Evolutionary conservation across 2,329 filamentous ascomycete species (phyloP), one percentile per base, ranked within the genome.

Genomic region (Penicillium sp.): DNA sequence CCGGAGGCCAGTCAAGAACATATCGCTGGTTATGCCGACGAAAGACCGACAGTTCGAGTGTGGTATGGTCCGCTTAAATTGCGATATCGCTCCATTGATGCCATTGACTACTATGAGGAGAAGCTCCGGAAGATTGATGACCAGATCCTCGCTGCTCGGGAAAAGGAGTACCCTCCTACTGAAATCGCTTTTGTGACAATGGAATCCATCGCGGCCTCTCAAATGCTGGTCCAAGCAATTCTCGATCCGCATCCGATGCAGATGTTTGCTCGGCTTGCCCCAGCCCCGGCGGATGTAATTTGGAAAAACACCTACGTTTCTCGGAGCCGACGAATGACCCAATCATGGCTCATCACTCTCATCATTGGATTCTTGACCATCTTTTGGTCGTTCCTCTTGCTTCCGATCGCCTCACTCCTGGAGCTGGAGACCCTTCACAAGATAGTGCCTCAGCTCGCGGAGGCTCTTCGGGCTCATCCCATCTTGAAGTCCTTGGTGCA

Each of bases 141-240:
- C 32, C 75, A 80, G 48, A 86, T 98, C 34, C 64, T 67, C 6
- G 65, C 66, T 6, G 78, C 87, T 8, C 79, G 92, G 17, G 78
- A 79, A 54, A 85, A 85, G 60, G 75, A 84, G 3, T 96, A 88
- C 54, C 69, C 75, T 4, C 74, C 92, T 0, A 89, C 82, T 1
- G 83, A 90, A 32, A 75, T 93, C 43, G 93, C 93, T 1, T 95
- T 98, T 62, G 85, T 98, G 26, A 96, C 92, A 0, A 93, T 98
- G 87, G 86, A 95, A 67, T 92, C 87, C 3, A 92, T 95, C 33
- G 85, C 89, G 10, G 83, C 89, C 13, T 79, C 77, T 47, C 92
- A 98, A 68, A 95, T 96, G 88, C 86, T 89, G 15, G 86, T 95
- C 29, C 92, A 98, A 64, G 89, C 92, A 3, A 82, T 94, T 8